Conservation (phyloP, 805 yeast species). For the Candida silvatica region DNA sequence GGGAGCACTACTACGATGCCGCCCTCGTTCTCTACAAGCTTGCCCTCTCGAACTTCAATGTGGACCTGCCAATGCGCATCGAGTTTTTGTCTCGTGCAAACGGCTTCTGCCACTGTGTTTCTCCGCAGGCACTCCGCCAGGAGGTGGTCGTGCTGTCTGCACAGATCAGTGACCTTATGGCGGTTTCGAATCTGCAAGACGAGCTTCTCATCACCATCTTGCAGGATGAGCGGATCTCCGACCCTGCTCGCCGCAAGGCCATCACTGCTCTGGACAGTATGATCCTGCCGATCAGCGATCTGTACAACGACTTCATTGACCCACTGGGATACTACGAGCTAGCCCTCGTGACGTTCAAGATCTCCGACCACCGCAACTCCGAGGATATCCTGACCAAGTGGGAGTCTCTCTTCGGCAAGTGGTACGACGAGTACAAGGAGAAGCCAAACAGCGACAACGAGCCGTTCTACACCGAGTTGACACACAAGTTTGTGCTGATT, state of each 20-base stretch:
- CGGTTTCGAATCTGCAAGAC: constrained; percentile 79
- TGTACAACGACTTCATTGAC: constrained; percentile 80
- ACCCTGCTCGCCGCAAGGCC: constrained; percentile 42
- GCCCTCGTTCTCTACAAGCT: constrained; percentile 70
- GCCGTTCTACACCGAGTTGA: constrained; percentile 30
- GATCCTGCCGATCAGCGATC: constrained; percentile 63
- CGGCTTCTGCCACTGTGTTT: constrained; percentile 82
- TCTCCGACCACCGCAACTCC: constrained; percentile 76
- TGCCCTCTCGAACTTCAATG: constrained; percentile 64
- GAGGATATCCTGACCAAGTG: constrained; percentile 80
- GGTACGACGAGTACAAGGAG: constrained; percentile 24
- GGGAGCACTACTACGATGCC: constrained; percentile 73
- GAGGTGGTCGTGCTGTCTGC: constrained; percentile 64
- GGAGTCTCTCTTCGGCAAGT: constrained; percentile 59
- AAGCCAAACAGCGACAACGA: constrained; percentile 18
- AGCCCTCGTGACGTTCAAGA: constrained; percentile 68
- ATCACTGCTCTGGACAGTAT: constrained; percentile 48
- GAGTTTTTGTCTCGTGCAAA: constrained; percentile 87
- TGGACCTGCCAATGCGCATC: constrained; percentile 65
- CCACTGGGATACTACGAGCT: constrained; percentile 83
- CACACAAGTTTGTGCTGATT: constrained; percentile 29
- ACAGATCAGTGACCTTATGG: constrained; percentile 69
- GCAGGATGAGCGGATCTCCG: constrained; percentile 40
- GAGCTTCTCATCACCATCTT: constrained; percentile 46
- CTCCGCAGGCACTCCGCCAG: constrained; percentile 70